phyloP scores from a whole-genome alignment of 305 asterid genomes.

The Solanum hybrid region DNA sequence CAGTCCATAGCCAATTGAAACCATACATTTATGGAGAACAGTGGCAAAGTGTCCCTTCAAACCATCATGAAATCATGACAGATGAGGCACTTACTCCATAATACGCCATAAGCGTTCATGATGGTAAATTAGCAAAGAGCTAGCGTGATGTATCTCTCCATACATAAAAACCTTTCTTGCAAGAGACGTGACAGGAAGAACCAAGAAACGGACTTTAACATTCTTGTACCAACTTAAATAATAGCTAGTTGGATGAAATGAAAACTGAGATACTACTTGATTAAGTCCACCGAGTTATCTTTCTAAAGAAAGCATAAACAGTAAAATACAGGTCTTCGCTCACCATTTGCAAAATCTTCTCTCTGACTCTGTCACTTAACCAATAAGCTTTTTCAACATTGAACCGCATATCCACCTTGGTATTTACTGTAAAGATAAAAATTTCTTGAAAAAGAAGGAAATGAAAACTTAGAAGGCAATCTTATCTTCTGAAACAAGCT shows the following conservation, averaged over 20 bases:
- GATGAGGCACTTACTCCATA: neutral
- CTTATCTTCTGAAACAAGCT: conserved; percentile 1
- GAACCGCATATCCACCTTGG: conserved; percentile 98
- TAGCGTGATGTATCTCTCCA: neutral
- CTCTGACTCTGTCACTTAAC: conserved; percentile 73
- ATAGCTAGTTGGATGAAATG: neutral
- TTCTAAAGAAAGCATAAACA: neutral
- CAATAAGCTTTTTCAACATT: conserved; percentile 74
- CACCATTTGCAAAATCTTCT: conserved; percentile 77
- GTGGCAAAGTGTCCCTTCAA: neutral
- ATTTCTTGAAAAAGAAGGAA: neutral
- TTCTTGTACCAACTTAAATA: neutral
- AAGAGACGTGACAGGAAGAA: neutral
- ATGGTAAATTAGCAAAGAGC: neutral
- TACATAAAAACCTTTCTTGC: neutral
- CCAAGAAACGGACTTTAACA: neutral
- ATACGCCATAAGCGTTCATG: neutral
- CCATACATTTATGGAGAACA: neutral
- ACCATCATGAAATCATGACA: neutral
- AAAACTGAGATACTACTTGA: neutral
- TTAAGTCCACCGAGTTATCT: neutral
- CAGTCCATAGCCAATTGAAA: neutral
- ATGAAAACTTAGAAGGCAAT: neutral
- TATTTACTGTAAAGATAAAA: conserved; percentile 49
- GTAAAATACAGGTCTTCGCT: conserved; percentile 14